Conservation (phyloP, 352 stramenopile species). For the Phytophthora brassicae region DNA sequence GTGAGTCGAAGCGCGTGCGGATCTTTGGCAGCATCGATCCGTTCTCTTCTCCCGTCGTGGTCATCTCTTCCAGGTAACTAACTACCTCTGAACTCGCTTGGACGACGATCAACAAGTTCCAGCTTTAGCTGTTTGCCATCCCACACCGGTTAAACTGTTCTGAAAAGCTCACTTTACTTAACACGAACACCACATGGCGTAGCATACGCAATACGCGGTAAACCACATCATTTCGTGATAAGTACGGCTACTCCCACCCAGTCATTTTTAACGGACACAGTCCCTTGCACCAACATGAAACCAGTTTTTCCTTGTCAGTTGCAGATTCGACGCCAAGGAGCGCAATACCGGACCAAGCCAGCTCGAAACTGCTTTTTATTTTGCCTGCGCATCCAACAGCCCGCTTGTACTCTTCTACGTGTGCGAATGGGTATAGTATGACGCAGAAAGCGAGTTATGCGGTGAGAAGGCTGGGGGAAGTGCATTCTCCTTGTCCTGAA, state of each 20-base stretch:
- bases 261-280: too few relatives aligned
- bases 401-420: conserved; percentile 43
- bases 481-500: conserved; percentile 31
- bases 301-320: conserved; percentile 10
- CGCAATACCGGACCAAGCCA: background rate
- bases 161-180: too few relatives aligned
- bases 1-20: conserved; percentile 68
- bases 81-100: background rate
- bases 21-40: conserved; percentile 19
- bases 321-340: conserved; percentile 17
- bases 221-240: too few relatives aligned
- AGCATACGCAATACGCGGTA: background rate
- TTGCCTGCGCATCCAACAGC: conserved; percentile 72
- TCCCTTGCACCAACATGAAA: too few relatives aligned
- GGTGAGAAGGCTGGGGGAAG: conserved; percentile 29
- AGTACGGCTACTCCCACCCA: conserved; percentile 16
- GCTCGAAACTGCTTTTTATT: background rate
- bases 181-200: background rate
- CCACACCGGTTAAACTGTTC: too few relatives aligned
- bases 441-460: conserved; percentile 52
- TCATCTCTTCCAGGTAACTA: conserved; percentile 14
- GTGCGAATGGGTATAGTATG: conserved; percentile 82
- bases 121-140: conserved; percentile 16
- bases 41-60: conserved; percentile 6
- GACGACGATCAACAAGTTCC: too few relatives aligned